Percentiles rank a stretch among this genome's conserved stretches.
These are phyloP conservation scores for Penicillium egyptiacum DNA, from an alignment of 495 filamentous ascomycete genomes.

Conservation along the genomic window DNA sequence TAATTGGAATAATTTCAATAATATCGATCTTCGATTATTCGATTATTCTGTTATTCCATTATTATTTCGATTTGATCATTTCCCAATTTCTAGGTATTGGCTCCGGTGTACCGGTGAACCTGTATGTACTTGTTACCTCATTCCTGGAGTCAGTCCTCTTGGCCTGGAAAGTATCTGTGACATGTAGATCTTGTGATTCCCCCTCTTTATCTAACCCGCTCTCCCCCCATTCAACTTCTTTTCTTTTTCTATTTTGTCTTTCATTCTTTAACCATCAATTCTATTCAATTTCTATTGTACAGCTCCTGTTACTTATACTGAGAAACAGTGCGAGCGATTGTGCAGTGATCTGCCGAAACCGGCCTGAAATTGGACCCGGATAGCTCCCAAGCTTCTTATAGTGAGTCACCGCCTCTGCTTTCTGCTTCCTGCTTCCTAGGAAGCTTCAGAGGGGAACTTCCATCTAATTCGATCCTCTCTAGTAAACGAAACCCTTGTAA, in stretches of 20 bases:
- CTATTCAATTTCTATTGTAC: constrained; percentile 11
- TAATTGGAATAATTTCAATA: too few relatives aligned
- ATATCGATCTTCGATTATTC: neutral
- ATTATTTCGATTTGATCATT: constrained; percentile 15
- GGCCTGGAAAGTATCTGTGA: constrained; percentile 18
- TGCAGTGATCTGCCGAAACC: constrained; percentile 25
- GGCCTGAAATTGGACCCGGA: constrained; percentile 28
- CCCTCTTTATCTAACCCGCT: constrained; percentile 23
- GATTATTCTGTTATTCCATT: neutral
- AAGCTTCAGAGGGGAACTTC: neutral
- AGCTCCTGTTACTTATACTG: constrained; percentile 2
- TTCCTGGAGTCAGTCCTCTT: constrained; percentile 20
- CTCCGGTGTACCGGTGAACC: constrained; percentile 29
- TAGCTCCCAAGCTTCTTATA: constrained; percentile 17
- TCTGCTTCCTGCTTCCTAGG: neutral
- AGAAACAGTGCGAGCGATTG: constrained; percentile 15
- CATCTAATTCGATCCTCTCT: constrained; percentile 10
- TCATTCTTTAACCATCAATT: constrained; percentile 6
- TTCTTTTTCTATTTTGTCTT: neutral
- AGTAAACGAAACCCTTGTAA: constrained; percentile 7
- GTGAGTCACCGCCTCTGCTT: constrained; percentile 26
- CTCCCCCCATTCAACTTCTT: constrained; percentile 10
- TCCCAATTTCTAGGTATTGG: neutral
- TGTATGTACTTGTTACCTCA: constrained; percentile 31
- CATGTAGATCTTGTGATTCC: constrained; percentile 19